Conservation (phyloP, 441 rosid genomes). For the Codiaeum variegatum region DNA sequence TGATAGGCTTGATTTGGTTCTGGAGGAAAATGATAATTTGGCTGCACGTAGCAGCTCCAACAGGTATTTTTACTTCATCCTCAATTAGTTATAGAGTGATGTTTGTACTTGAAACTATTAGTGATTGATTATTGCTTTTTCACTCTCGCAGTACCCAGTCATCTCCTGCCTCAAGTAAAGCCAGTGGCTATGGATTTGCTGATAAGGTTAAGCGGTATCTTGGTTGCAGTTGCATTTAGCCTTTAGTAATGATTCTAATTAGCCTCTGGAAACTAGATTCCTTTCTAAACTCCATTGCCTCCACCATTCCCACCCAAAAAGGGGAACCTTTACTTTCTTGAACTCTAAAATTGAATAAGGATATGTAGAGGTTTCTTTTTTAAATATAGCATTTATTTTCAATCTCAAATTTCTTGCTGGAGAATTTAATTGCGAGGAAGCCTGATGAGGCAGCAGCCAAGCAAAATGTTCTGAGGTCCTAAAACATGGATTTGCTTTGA, state of each 20-base stretch:
- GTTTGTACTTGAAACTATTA: not conserved
- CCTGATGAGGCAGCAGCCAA: not conserved
- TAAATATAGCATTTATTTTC: not conserved
- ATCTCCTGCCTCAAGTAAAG: constrained; percentile 56
- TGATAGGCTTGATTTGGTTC: constrained; percentile 91
- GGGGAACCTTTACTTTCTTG: not conserved
- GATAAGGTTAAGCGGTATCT: constrained; percentile 68
- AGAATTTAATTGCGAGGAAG: not conserved
- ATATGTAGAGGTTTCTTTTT: not conserved
- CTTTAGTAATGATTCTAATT: not conserved
- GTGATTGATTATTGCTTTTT: constrained; percentile 10
- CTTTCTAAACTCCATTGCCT: not conserved
- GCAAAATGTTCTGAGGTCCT: not conserved
- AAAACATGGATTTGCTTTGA: not conserved
- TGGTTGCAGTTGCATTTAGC: not conserved
- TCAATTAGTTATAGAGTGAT: constrained; percentile 11
- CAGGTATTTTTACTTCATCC: constrained; percentile 43
- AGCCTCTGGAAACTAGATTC: not conserved
- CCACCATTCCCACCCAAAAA: not conserved
- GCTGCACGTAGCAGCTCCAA: constrained; percentile 49
- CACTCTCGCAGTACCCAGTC: constrained; percentile 48
- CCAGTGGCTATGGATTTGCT: constrained; percentile 92
- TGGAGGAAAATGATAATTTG: constrained; percentile 77
- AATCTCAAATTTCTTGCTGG: not conserved
- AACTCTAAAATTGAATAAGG: not conserved